Base-by-base conservation (phyloP, 2,329 filamentous ascomycete species). In the Clonostachys byssicola region DNA sequence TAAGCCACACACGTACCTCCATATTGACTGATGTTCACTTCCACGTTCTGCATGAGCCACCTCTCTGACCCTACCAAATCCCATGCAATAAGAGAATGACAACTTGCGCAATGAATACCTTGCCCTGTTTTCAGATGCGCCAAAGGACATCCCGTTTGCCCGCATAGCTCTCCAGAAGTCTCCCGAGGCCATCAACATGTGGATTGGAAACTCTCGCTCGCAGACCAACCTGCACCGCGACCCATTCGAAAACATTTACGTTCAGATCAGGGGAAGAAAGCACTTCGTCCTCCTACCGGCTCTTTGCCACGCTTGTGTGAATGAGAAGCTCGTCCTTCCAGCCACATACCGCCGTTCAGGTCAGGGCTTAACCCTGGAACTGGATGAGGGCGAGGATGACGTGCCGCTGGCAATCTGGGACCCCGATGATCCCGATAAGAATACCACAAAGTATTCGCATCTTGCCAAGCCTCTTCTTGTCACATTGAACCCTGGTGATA, bases 241-340 rank as follows among this genome's bases (percentile, higher is more conserved):
- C 66, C 88, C 88, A 57, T 92, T 92, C 63, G 88, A 94, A 63
- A 94, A 94, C 61, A 76, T 94, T 1, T 94, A 92, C 62, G 85
- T 89, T 2, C 88, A 92, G 58, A 65, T 92, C 13, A 63, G 82
- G 1, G 89, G 89, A 0, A 68, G 70, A 47, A 94, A 94, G 61
- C 81, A 88, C 54, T 94, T 94, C 55, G 77, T 84, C 0, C 71
- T 94, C 2, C 65, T 94, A 2, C 85, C 89, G n/a, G 83, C 88
- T 0, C 63, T 86, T 2, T 87, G 82, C 51, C 78, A 84, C 54
- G 74, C 85, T 1, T 87, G 84, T 51, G 81, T 91, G 40, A 81
- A 81, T 49, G 89, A 92, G 67, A 68, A 67, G 53, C 55, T 60
- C 1, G 68, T 92, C 5, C 56, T 57, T 4, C 72, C 77, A 2